Base-by-base conservation (phyloP, 176 grass and related monocot genomes). In the Alloteropsis semialata region DNA sequence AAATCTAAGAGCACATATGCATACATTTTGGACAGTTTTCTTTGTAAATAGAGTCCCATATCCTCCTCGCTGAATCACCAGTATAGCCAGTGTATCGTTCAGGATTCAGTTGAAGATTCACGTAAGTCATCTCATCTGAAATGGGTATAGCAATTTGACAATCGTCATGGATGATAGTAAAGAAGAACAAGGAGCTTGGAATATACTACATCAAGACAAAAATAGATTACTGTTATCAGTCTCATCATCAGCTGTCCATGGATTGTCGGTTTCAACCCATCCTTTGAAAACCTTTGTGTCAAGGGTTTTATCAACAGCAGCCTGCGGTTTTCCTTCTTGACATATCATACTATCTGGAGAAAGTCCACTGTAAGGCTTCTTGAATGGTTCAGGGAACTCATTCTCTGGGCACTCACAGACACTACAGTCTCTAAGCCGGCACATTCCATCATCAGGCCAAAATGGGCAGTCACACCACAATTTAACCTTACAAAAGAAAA, bases 21-120 rank as follows among this genome's bases (percentile, higher is more conserved):
- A 72, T 83, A 99, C 96, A 96, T 99, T 92, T 99, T 74, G 96
- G 96, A 53, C 96, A 99, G 61, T 99, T 96, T 72, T 99, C 96
- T 85, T 90, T 90, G 78, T 99, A 99, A 81, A 99, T 79, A 33
- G 96, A 84, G 65, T 99, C 93, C 96, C 96, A 99, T 92, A 99
- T 96, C 48, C 91, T 84, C 87, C 93, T 83, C 19, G 96, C 78
- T 25, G 96, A 99, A 88, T 88, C 82, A 75, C 96, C 96, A 34
- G 87, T 87, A 72, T 99, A 99, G 9, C 96, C 96, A 92, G 96
- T 99, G 84, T 90, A 99, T 42, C 96, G 93, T 80, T 99, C 93
- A 82, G 96, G 93, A 69, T 99, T 94, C 54, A 99, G 67, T 70
- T 85, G 96, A 37, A 99, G 96, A 84, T 96, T 99, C 50, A 94